Base-by-base conservation (phyloP, 2,329 filamentous ascomycete species). In the Hortaea werneckii region DNA sequence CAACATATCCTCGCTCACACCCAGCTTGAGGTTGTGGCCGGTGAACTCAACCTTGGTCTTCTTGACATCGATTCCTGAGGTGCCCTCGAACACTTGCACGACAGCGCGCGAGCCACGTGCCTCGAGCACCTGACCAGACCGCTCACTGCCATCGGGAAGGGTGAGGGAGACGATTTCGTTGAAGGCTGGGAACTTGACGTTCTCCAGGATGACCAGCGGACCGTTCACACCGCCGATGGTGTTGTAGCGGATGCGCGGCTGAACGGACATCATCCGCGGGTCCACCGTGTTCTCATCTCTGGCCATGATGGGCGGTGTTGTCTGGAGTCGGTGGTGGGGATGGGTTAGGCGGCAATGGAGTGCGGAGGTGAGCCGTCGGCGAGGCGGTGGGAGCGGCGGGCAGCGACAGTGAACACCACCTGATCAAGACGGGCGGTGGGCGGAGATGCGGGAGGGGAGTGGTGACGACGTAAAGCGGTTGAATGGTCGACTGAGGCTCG, bases 1-100 rank as follows among this genome's bases (percentile, higher is more conserved):
- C 71, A 98, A 73, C 92, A 98, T 98, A 75, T 98, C 92, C 73
- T 98, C 94, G 43, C 92, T 96, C 50, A 98, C 92, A 69, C 92
- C 92, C 44, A 98, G 85, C 79, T 96, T 96, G 74, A 98, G 75
- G 74, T 87, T 96, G 73, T 95, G 80, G 50, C 92, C 92, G 29
- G 86, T 94, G 69, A 98, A 96, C 67, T 98, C 87, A 67, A 98
- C 90, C 77, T 85, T 94, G 45, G 90, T 95, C 89, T 81, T 98
- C 79, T 96, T 95, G 56, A 98, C 92, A 78, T 98, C 92, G 67
- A 98, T 92, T 65, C 92, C 92, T 40, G 89, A 73, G 53, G 92
- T 98, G 59, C 92, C 92, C 72, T 98, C 92, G 67, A 98, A 98
- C 58, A 96, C 89, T 85, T 94, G 92, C 40, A 98, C 92, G 61